These are phyloP conservation scores for Cordyceps tenuipes DNA, from an alignment of 2,329 filamentous ascomycete genomes.

Conservation along the genomic window DNA sequence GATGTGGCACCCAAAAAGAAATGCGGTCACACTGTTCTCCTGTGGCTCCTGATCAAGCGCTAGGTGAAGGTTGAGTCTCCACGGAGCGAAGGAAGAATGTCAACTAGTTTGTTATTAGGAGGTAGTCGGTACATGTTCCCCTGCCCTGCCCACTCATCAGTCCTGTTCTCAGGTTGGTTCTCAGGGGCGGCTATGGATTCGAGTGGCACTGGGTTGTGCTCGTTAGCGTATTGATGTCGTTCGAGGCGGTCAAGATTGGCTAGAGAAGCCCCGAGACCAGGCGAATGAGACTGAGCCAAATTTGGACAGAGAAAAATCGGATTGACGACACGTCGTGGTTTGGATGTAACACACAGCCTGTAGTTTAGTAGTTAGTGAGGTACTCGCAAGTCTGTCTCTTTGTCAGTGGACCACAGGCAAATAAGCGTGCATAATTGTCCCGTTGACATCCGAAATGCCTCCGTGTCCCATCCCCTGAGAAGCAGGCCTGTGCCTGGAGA, in stretches of 20 bases:
- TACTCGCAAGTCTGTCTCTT: background rate
- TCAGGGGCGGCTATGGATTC: constrained; percentile 2
- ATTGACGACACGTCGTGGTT: background rate
- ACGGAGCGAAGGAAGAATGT: background rate
- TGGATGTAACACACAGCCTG: background rate
- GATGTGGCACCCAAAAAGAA: background rate
- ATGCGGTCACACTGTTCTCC: background rate
- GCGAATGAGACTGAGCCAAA: background rate
- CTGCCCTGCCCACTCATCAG: background rate
- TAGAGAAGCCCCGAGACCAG: background rate
- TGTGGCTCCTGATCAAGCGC: background rate
- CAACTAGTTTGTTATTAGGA: background rate
- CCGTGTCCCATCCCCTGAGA: background rate
- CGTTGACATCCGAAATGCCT: background rate
- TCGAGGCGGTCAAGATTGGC: constrained; percentile 5
- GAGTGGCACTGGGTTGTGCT: background rate
- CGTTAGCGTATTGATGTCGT: background rate
- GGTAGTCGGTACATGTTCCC: background rate
- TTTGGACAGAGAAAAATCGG: background rate
- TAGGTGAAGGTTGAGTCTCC: background rate
- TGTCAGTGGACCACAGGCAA: background rate
- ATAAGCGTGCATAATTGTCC: background rate
- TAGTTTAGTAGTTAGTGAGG: too few species aligned
- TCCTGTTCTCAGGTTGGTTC: background rate
- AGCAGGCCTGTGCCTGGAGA: background rate